Evolutionary conservation across 306 rosid genomes (phyloP).

Genomic region (Carpinus viminea): DNA sequence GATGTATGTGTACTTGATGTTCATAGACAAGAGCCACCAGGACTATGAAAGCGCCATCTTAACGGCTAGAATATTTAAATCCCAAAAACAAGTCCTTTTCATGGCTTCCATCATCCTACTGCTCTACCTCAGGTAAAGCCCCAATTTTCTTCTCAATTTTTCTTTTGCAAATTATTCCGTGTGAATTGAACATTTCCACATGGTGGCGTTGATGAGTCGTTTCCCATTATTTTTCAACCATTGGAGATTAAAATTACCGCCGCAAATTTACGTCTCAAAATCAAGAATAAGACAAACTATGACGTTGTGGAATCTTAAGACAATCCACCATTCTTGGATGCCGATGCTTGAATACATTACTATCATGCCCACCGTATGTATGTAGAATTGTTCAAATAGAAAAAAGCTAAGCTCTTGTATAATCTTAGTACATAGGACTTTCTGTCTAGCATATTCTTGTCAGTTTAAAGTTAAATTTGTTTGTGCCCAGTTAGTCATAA

Average conservation of each 20-base stretch:
- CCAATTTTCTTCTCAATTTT: slow-evolving; percentile 7
- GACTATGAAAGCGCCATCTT: slow-evolving; percentile 45
- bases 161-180: slow-evolving; percentile 6
- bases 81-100: slow-evolving; percentile 41
- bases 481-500: background rate
- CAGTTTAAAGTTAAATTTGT: slow-evolving; percentile 11
- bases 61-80: slow-evolving; percentile 45
- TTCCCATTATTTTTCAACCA: slow-evolving; percentile 15
- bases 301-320: slow-evolving; percentile 42
- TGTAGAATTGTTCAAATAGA: slow-evolving; percentile 1
- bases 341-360: slow-evolving; percentile 20
- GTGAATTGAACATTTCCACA: slow-evolving; percentile 9
- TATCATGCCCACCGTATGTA: slow-evolving; percentile 13
- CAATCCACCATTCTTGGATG: slow-evolving; percentile 42
- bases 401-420: background rate
- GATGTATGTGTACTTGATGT: background rate
- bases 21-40: background rate
- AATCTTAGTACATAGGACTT: slow-evolving; percentile 10
- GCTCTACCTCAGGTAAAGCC: slow-evolving; percentile 31
- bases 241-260: slow-evolving; percentile 33
- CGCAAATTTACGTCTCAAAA: slow-evolving; percentile 34
- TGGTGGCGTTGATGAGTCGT: background rate
- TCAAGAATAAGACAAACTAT: slow-evolving; percentile 54
- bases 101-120: slow-evolving; percentile 34
- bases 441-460: slow-evolving; percentile 13